Conservation (phyloP, 768 basidiomycete species). For the Pleurotus sapidus region DNA sequence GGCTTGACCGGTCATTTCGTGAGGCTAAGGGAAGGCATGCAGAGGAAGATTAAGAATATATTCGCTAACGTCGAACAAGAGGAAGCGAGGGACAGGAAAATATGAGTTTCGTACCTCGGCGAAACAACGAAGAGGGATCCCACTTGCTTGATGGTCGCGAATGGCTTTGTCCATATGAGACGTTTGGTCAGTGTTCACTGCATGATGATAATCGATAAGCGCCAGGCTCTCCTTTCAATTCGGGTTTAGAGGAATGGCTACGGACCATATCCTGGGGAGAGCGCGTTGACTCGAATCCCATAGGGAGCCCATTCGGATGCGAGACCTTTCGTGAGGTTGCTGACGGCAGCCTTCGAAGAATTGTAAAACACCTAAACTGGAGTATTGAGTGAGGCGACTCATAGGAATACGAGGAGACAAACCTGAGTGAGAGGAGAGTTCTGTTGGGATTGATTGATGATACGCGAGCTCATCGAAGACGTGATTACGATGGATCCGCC, state of each 20-base stretch:
- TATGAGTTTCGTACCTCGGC: constrained; percentile 37
- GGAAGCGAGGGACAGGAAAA: neutral
- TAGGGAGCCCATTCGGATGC: constrained; percentile 61
- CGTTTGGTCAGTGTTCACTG: constrained; percentile 62
- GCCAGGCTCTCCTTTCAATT: no score
- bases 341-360: constrained; percentile 67
- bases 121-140: constrained; percentile 54
- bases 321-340: constrained; percentile 51
- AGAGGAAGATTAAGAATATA: neutral
- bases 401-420: neutral
- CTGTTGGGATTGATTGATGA: constrained; percentile 49
- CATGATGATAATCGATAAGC: no score
- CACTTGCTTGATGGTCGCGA: constrained; percentile 43
- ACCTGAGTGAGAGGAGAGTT: constrained; percentile 54
- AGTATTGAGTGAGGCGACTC: neutral
- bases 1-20: constrained; percentile 56
- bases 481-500: constrained; percentile 60
- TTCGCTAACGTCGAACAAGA: neutral
- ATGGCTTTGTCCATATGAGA: constrained; percentile 47
- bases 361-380: constrained; percentile 48
- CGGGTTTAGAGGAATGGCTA: constrained; percentile 1
- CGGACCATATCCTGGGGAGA: constrained; percentile 62
- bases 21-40: constrained; percentile 30
- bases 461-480: constrained; percentile 65
- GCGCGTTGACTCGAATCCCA: constrained; percentile 54